Conservation (phyloP, 2,329 filamentous ascomycete genomes). For the Cyphellophora europaea region DNA sequence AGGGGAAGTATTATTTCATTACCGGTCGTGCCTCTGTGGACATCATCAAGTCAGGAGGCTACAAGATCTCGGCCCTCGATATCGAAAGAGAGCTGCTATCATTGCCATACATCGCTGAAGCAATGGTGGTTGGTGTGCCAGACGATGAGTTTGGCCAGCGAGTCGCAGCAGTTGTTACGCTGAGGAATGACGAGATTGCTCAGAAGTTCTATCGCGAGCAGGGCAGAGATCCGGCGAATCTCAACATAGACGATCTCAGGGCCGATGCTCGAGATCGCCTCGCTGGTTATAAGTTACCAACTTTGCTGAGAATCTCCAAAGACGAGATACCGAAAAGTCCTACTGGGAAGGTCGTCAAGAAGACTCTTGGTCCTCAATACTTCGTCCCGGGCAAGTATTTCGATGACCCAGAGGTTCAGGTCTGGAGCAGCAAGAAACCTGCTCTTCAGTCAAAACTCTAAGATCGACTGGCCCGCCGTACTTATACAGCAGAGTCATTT, state of each 20-base stretch:
- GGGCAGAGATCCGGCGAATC: constrained; percentile 6
- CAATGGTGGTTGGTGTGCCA: constrained; percentile 39
- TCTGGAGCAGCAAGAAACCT: constrained; percentile 18
- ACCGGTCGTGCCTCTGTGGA: constrained; percentile 38
- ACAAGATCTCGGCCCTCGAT: constrained; percentile 42
- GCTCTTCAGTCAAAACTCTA: constrained; percentile 11
- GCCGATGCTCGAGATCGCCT: constrained; percentile 34
- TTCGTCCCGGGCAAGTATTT: constrained; percentile 25
- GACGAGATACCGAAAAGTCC: constrained; percentile 39
- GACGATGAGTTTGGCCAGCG: constrained; percentile 42
- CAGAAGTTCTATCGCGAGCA: constrained; percentile 14
- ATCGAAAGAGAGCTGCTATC: constrained; percentile 40
- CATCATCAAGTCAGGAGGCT: constrained; percentile 43
- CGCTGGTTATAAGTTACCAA: constrained; percentile 41
- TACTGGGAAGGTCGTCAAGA: constrained; percentile 44
- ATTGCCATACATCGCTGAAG: constrained; percentile 37
- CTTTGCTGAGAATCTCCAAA: constrained; percentile 33
- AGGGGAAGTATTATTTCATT: constrained; percentile 33
- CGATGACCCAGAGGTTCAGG: constrained; percentile 20
- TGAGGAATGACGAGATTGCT: constrained; percentile 14
- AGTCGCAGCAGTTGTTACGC: constrained; percentile 33
- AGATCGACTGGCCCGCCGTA: too few species aligned
- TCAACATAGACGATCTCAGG: constrained; percentile 33
- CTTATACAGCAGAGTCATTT: too few species aligned
- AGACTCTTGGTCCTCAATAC: constrained; percentile 30